A percentile compares a stretch with the other conserved stretches of the same genome.
phyloP scores from a whole-genome alignment of 2,329 filamentous ascomycete species.

The Sporothrix curviconia region DNA sequence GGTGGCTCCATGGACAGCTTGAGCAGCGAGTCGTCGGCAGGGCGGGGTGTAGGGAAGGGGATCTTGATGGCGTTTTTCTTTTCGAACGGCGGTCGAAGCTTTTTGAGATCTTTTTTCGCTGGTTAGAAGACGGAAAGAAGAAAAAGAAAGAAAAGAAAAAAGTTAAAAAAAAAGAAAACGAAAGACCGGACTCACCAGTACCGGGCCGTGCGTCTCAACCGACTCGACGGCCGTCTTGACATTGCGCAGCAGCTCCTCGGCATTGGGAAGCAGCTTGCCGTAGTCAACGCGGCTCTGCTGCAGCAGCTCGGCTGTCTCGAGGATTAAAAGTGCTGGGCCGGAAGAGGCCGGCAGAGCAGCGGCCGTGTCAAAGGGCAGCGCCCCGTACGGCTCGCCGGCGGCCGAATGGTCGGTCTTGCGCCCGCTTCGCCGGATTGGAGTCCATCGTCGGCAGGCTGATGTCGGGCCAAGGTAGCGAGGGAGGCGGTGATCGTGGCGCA shows the following conservation, averaged over 20 bases:
- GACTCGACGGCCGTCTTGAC: slow-evolving; percentile 49
- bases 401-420: slow-evolving; percentile 28
- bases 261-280: slow-evolving; percentile 39
- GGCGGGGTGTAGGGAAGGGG: slow-evolving; percentile 78
- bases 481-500: neutral
- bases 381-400: slow-evolving; percentile 10
- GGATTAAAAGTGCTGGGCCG: slow-evolving; percentile 47
- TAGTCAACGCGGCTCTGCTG: slow-evolving; percentile 50
- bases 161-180: neutral
- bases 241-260: slow-evolving; percentile 43
- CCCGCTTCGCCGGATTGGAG: slow-evolving; percentile 27
- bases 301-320: slow-evolving; percentile 55
- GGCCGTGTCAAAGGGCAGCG: slow-evolving; percentile 22
- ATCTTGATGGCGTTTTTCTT: slow-evolving; percentile 63
- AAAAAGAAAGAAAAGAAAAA: neutral
- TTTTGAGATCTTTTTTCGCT: slow-evolving; percentile 52
- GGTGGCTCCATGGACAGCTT: slow-evolving; percentile 74
- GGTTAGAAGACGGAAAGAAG: too few relatives aligned
- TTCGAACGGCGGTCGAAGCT: slow-evolving; percentile 59
- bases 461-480: neutral
- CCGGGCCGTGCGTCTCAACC: slow-evolving; percentile 41
- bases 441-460: slow-evolving; percentile 24
- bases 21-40: slow-evolving; percentile 69
- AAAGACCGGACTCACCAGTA: slow-evolving; percentile 42
- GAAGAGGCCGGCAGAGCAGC: slow-evolving; percentile 27